phyloP scores from a whole-genome alignment of 768 basidiomycete genomes.

The Lactarius sp. region DNA sequence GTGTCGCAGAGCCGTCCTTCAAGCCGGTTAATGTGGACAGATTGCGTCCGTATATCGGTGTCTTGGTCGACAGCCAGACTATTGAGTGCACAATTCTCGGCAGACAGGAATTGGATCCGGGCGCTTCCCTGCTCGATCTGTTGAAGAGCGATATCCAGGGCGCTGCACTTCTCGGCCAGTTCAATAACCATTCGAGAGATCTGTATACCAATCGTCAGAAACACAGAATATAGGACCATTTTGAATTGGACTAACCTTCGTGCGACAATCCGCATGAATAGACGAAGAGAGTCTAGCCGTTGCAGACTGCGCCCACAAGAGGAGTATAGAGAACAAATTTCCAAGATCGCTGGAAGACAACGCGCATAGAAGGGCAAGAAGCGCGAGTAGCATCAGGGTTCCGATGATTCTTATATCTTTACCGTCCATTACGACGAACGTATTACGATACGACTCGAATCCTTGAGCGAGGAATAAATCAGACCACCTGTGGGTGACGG shows the following conservation, averaged over 20 bases:
- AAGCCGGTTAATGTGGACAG: neutral
- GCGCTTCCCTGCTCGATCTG: neutral
- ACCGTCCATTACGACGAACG: neutral
- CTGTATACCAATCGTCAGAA: neutral
- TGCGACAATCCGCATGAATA: neutral
- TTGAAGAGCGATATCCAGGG: slow-evolving; percentile 5
- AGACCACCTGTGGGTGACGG: neutral
- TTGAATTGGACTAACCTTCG: neutral
- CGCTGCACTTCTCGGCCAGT: neutral
- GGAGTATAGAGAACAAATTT: neutral
- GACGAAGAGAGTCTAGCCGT: neutral
- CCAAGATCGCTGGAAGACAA: neutral
- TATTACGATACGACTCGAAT: neutral
- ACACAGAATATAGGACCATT: neutral
- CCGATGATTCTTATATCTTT: neutral
- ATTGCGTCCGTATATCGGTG: neutral
- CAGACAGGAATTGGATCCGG: slow-evolving; percentile 2
- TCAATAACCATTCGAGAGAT: neutral
- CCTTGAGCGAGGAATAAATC: neutral
- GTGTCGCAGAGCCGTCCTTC: neutral
- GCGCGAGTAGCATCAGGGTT: neutral
- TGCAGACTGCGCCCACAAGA: neutral
- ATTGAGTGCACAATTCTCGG: neutral
- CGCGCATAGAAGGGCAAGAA: slow-evolving; percentile 1
- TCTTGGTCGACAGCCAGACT: neutral